Evolutionary conservation across 495 filamentous ascomycete genomes (phyloP).

Genomic region (Penicilliopsis zonata): DNA sequence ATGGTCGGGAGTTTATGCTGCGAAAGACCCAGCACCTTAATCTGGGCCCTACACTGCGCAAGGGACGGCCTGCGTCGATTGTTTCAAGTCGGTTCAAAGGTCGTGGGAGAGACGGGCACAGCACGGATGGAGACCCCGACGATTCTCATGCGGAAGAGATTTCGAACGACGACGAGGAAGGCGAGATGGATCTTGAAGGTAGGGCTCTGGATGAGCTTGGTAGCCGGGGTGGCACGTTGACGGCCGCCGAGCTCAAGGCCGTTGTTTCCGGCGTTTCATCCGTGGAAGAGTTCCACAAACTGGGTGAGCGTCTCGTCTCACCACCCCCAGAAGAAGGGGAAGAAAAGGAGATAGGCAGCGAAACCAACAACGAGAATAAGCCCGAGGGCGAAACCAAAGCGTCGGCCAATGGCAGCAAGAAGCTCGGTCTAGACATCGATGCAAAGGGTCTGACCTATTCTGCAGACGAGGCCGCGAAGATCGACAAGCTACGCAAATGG

Average conservation of each 20-base stretch:
- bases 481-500: constrained; percentile 29
- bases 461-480: constrained; percentile 23
- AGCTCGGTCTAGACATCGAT: constrained; percentile 42
- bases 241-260: constrained; percentile 43
- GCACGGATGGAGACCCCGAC: constrained; percentile 8
- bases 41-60: constrained; percentile 3
- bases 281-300: constrained; percentile 39
- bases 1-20: constrained; percentile 46
- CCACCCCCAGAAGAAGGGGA: constrained; percentile 19
- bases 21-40: constrained; percentile 21
- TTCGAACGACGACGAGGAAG: constrained; percentile 15
- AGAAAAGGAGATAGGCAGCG: constrained; percentile 1
- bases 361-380: constrained; percentile 4
- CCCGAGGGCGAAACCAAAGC: constrained; percentile 39
- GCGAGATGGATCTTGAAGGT: not conserved
- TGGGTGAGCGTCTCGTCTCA: constrained; percentile 41
- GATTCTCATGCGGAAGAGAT: constrained; percentile 8
- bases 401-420: constrained; percentile 65
- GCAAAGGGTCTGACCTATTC: constrained; percentile 24
- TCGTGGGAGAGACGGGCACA: constrained; percentile 4
- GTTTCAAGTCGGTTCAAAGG: not conserved
- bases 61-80: not conserved
- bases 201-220: constrained; percentile 31
- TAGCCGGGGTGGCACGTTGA: constrained; percentile 46
- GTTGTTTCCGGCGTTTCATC: constrained; percentile 34